These are phyloP conservation scores for Zygnema circumcarinatum DNA, from an alignment of 139 green algal genomes.

Conservation along the genomic window DNA sequence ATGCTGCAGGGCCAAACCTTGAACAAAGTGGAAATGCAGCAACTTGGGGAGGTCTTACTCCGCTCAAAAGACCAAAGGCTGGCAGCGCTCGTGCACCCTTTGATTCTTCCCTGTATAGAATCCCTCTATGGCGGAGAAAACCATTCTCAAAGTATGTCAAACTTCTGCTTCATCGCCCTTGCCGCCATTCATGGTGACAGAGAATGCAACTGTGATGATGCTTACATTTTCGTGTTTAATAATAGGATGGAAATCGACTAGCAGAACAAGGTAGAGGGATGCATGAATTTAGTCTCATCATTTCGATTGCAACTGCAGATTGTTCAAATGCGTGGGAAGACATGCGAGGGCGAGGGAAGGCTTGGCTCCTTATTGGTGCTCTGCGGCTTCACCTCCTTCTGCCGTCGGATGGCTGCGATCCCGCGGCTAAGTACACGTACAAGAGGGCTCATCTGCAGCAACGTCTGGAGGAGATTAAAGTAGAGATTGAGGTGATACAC, in stretches of 20 bases:
- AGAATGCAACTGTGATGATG: too few relatives aligned
- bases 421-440: constrained; percentile 66
- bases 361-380: constrained; percentile 82
- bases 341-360: constrained; percentile 32
- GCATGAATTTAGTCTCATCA: too few relatives aligned
- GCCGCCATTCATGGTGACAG: too few relatives aligned
- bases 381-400: constrained; percentile 80
- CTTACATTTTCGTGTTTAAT: too few relatives aligned
- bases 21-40: not conserved
- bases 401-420: constrained; percentile 78
- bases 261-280: too few relatives aligned
- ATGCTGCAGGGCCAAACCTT: not conserved
- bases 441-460: constrained; percentile 48
- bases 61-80: constrained; percentile 4
- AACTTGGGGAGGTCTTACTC: not conserved
- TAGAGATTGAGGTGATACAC: constrained; percentile 40
- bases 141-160: too few relatives aligned
- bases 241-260: too few relatives aligned
- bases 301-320: too few relatives aligned
- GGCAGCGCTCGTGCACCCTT: not conserved
- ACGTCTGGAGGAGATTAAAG: not conserved
- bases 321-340: not conserved
- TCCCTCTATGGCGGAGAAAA: not conserved
- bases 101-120: constrained; percentile 30
- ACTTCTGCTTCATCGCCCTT: too few relatives aligned